Percentiles rank a stretch among this genome's conserved stretches.
These are phyloP conservation scores for Platanus orientalis DNA, from an alignment of 164 flowering plant genomes.

Conservation along the genomic window DNA sequence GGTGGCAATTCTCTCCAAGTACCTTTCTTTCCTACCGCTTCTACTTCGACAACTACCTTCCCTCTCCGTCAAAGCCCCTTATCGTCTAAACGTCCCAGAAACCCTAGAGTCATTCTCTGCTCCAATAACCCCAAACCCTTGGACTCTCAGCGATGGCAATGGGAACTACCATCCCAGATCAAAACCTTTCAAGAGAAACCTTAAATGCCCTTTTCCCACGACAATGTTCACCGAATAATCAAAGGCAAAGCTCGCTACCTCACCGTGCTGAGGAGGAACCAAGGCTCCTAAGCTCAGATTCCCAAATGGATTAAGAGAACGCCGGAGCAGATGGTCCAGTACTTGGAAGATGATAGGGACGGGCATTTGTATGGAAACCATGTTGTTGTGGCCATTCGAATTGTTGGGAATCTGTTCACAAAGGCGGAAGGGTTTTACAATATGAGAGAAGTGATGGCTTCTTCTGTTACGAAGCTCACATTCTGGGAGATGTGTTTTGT, in stretches of 20 bases:
- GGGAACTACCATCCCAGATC: constrained; percentile 23
- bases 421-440: constrained; percentile 51
- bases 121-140: constrained; percentile 59
- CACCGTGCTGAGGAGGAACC: constrained; percentile 59
- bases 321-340: constrained; percentile 89
- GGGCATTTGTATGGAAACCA: constrained; percentile 88
- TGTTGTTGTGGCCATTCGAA: constrained; percentile 77
- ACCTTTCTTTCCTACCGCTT: constrained; percentile 36
- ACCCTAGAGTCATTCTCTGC: constrained; percentile 21
- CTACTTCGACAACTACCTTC: constrained; percentile 10
- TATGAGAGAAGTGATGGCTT: constrained; percentile 73
- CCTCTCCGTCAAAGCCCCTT: constrained; percentile 12
- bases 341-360: constrained; percentile 66
- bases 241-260: constrained; percentile 63
- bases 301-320: constrained; percentile 78
- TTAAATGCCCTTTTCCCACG: constrained; percentile 71
- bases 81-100: constrained; percentile 14
- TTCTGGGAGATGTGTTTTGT: constrained; percentile 92
- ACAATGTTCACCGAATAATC: constrained; percentile 83
- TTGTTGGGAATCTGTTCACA: constrained; percentile 50
- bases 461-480: constrained; percentile 66
- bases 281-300: constrained; percentile 62
- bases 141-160: constrained; percentile 71
- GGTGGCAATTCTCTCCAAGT: constrained; percentile 27
- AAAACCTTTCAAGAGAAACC: constrained; percentile 48